Conservation (phyloP, 2,329 filamentous ascomycete species). For the Lithohypha guttulata region DNA sequence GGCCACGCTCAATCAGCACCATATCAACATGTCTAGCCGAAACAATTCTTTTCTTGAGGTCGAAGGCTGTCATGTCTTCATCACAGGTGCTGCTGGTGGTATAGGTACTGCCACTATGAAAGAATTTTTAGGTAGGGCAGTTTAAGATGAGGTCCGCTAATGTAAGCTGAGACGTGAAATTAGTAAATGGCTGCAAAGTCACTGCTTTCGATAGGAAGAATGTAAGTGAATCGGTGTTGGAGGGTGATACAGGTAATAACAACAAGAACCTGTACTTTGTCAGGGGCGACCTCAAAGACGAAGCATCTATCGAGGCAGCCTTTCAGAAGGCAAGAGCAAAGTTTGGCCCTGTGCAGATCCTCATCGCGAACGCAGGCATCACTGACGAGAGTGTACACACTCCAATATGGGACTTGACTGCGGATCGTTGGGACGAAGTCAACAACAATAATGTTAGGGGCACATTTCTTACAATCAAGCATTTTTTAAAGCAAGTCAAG, state of each 20-base stretch:
- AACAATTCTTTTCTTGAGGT: constrained; percentile 37
- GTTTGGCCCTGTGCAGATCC: constrained; percentile 43
- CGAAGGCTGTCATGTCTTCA: constrained; percentile 42
- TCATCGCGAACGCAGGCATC: constrained; percentile 44
- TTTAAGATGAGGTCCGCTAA: no score
- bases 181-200: constrained; percentile 45
- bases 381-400: constrained; percentile 40
- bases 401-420: constrained; percentile 43
- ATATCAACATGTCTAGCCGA: constrained; percentile 1
- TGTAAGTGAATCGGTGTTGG: constrained; percentile 21
- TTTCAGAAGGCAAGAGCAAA: constrained; percentile 23
- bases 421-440: constrained; percentile 42
- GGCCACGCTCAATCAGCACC: no score
- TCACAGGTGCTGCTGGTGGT: constrained; percentile 43
- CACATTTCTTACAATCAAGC: constrained; percentile 46
- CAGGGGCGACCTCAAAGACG: constrained; percentile 39
- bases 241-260: constrained; percentile 18
- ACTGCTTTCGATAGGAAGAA: constrained; percentile 41
- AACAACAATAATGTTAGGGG: constrained; percentile 42
- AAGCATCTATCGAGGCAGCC: constrained; percentile 35
- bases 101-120: constrained; percentile 41
- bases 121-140: constrained; percentile 40
- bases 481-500: constrained; percentile 39
- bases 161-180: constrained; percentile 4
- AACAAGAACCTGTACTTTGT: constrained; percentile 29